Base-by-base conservation (phyloP, 352 stramenopile genomes). In the Globisporangium recalcitrans region DNA sequence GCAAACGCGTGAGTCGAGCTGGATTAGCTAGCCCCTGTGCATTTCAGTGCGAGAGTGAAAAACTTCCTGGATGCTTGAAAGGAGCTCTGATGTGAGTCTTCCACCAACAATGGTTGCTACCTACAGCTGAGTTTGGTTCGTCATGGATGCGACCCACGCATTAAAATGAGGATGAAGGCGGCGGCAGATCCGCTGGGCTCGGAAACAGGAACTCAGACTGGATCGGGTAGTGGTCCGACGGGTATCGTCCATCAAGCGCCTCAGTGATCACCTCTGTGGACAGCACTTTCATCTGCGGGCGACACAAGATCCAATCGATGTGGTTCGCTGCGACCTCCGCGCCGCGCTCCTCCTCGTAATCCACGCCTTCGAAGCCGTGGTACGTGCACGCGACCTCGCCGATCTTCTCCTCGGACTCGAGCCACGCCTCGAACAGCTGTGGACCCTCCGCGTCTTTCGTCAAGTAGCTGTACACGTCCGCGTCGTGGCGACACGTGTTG, bases 251-350 rank as follows among this genome's bases (percentile, higher is more conserved):
- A 24, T 93, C 80, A 56, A 80, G 82, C 49, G 82, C 67, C 63
- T 95, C 86, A 1, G 84, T 93, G 60, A 95, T 91, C 27, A 95
- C 84, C 62, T 93, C 78, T 7, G 82, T 90, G 29, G 74, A 70
- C 3, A 93, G 59, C 48, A 95, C 86, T 21, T 67, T 78, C 81
- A 93, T 91, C 40, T 80, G 58, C 42, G 86, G 86, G 7, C 84
- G 84, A 60, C 82, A 93, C 58, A 95, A 91, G 67, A 95, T 92
- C 86, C 86, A 95, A 62, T 95, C 86, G 63, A 95, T 95, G 69
- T 95, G 86, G 70, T 92, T 91, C 29, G 82, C 79, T 19, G 80
- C 86, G 5, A 74, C 72, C 44, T 86, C 73, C 6, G 82, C 77
- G 38, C 63, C 77, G 38, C 83, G 81, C 61, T 93, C 83, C 53